Conservation (phyloP, 371 early-diverging fungal species). For the Chytridium lagenaria region DNA sequence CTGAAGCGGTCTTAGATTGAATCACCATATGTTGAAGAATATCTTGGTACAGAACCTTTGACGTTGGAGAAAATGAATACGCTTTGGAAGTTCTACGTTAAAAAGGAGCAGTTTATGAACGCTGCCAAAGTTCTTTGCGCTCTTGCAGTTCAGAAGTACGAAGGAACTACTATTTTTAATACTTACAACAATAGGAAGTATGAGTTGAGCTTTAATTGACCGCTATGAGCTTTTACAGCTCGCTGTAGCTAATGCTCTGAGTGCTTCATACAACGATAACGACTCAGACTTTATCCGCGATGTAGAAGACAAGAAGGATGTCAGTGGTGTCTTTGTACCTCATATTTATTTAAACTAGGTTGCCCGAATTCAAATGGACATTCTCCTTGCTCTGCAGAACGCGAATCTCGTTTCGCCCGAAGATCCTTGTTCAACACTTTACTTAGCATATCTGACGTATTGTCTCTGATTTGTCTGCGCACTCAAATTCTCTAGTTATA, state of each 20-base stretch:
- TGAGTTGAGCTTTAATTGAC: conserved; percentile 52
- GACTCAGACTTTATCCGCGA: conserved; percentile 37
- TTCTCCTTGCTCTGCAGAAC: conserved; percentile 17
- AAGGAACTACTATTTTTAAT: not conserved
- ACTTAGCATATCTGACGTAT: conserved; percentile 28
- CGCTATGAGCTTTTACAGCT: conserved; percentile 74
- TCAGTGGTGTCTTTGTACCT: not conserved
- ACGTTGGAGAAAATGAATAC: conserved; percentile 63
- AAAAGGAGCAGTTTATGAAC: conserved; percentile 63
- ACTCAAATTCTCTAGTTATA: conserved; percentile 53
- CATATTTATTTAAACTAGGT: conserved; percentile 17
- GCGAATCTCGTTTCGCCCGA: conserved; percentile 4
- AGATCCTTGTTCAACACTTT: conserved; percentile 31
- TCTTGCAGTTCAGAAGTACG: conserved; percentile 60
- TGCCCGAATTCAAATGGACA: conserved; percentile 38
- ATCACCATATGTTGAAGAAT: conserved; percentile 71
- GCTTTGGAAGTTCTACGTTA: conserved; percentile 78
- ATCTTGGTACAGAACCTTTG: conserved; percentile 62
- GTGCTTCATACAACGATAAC: conserved; percentile 44
- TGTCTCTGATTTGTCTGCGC: not conserved
- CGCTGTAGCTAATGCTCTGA: conserved; percentile 75
- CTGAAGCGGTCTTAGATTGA: conserved; percentile 35
- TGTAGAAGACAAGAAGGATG: conserved; percentile 38
- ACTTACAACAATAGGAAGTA: conserved; percentile 3
- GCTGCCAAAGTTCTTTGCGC: conserved; percentile 70